phyloP scores from a whole-genome alignment of 2,329 filamentous ascomycete species.

The Neocatenulostroma microsporum region DNA sequence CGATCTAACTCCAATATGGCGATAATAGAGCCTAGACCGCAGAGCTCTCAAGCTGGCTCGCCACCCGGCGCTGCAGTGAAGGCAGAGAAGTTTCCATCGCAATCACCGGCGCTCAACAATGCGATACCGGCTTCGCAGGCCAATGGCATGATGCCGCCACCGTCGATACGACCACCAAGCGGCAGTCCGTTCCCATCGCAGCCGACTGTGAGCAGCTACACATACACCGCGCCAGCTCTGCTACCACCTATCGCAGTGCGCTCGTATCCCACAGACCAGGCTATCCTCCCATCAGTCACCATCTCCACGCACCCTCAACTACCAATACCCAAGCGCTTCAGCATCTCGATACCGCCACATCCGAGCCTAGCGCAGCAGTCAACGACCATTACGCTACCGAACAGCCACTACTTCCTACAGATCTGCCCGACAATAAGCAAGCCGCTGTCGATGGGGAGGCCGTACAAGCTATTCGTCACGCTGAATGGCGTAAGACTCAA shows the following conservation, averaged over 20 bases:
- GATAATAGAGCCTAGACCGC: conserved; percentile 27
- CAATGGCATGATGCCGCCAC: conserved; percentile 28
- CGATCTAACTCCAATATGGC: conserved; percentile 27
- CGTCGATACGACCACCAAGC: conserved; percentile 22
- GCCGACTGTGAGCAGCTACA: conserved; percentile 22
- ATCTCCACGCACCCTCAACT: conserved; percentile 62
- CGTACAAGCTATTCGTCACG: conserved; percentile 69
- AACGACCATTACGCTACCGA: conserved; percentile 61
- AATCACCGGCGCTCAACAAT: conserved; percentile 38
- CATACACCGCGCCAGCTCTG: conserved; percentile 28
- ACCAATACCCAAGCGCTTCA: conserved; percentile 52
- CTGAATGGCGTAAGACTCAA: conserved; percentile 58
- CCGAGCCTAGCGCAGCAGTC: conserved; percentile 61
- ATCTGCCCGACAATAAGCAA: conserved; percentile 57
- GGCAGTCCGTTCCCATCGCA: conserved; percentile 21
- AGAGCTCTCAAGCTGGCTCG: conserved; percentile 30
- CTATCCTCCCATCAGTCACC: conserved; percentile 59
- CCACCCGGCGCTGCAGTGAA: conserved; percentile 33
- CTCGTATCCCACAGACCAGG: conserved; percentile 42
- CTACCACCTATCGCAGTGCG: conserved; percentile 27
- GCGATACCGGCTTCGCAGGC: conserved; percentile 27
- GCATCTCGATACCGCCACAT: conserved; percentile 58
- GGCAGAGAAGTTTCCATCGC: conserved; percentile 28
- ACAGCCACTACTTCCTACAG: conserved; percentile 63
- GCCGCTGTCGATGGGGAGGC: conserved; percentile 53